Conservation (phyloP, 768 basidiomycete genomes). For the Xerocomus brunneocitrinus region DNA sequence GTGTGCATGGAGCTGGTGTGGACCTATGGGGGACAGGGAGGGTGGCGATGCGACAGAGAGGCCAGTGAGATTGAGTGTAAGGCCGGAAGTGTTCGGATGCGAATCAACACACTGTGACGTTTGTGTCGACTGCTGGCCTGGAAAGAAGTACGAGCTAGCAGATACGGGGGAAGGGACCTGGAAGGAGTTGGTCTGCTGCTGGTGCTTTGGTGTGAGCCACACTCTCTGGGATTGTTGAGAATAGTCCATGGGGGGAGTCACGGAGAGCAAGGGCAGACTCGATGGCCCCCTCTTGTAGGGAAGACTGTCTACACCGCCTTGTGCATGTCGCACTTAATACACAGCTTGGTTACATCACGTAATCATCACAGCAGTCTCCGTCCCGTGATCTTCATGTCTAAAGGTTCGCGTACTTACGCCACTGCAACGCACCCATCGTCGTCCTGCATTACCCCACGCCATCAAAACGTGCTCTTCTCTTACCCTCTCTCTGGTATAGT, state of each 20-base stretch:
- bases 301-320: constrained; percentile 12
- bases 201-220: constrained; percentile 15
- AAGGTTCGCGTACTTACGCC: background rate
- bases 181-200: constrained; percentile 6
- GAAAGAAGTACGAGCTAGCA: constrained; percentile 21
- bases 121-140: constrained; percentile 13
- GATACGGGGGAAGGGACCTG: constrained; percentile 28
- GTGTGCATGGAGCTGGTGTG: constrained; percentile 55
- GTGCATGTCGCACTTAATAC: background rate
- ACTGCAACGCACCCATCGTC: background rate
- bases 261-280: background rate
- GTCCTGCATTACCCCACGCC: constrained; percentile 14
- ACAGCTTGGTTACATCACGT: constrained; percentile 20
- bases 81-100: constrained; percentile 22
- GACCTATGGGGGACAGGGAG: constrained; percentile 57
- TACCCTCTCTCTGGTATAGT: background rate
- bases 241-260: constrained; percentile 20
- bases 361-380: constrained; percentile 3
- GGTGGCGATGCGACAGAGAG: constrained; percentile 65
- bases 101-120: constrained; percentile 15
- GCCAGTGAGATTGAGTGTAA: constrained; percentile 65
- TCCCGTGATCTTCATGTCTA: background rate
- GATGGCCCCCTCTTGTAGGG: constrained; percentile 12
- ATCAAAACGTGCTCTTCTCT: constrained; percentile 19
- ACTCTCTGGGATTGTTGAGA: constrained; percentile 24